Conservation (phyloP, 2,329 filamentous ascomycete genomes). For the Penicillium griseofulvum region DNA sequence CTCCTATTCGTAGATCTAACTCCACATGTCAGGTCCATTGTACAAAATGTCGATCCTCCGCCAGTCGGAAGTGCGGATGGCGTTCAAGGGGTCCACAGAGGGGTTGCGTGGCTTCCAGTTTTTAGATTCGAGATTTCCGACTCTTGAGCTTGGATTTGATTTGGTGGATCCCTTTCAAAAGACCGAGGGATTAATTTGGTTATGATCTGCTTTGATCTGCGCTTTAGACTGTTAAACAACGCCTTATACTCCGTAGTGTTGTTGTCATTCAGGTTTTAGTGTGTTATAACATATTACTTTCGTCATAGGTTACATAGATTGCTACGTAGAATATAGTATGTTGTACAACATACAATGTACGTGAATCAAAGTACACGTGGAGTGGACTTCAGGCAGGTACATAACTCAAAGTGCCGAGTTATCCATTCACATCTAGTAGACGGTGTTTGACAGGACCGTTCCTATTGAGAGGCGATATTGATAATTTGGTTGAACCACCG, state of each 20-base stretch:
- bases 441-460: neutral
- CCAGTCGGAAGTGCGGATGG: neutral
- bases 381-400: neutral
- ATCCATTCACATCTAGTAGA: neutral
- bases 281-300: neutral
- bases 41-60: neutral
- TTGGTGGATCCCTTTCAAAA: neutral
- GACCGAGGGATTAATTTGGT: neutral
- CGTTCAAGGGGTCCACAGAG: neutral
- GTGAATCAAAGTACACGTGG: neutral
- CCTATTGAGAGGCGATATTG: slow-evolving; percentile 2
- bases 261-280: neutral
- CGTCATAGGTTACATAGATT: neutral
- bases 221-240: neutral
- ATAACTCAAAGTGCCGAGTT: slow-evolving; percentile 2
- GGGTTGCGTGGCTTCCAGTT: neutral
- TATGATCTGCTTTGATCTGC: slow-evolving; percentile 1
- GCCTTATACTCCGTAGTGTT: neutral
- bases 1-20: slow-evolving; percentile 1
- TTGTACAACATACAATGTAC: neutral
- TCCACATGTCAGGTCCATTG: neutral
- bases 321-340: neutral
- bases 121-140: neutral
- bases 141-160: neutral
- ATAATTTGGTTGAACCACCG: neutral